phyloP scores from a whole-genome alignment of 163 green algal genomes.

The Chloroidium sp. region DNA sequence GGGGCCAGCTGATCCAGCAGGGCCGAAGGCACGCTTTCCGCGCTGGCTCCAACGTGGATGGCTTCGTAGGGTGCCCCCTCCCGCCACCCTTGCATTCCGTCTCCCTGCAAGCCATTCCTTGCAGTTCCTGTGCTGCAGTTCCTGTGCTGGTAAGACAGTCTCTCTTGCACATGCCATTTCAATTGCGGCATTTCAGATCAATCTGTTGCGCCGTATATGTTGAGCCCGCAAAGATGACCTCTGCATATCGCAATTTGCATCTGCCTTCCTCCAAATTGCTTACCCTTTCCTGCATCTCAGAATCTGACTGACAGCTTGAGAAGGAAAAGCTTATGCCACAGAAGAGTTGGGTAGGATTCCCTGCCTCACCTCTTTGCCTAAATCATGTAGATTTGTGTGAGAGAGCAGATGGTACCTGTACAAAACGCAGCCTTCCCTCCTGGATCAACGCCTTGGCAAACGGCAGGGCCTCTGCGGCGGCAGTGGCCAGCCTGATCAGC shows the following conservation, averaged over 20 bases:
- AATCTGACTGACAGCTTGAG: no score
- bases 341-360: no score
- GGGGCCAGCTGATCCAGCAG: slow-evolving; percentile 57
- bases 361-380: no score
- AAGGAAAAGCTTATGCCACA: no score
- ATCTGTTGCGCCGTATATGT: no score
- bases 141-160: not conserved
- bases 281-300: no score
- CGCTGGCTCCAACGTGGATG: slow-evolving; percentile 74
- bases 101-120: not conserved
- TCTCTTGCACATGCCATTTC: no score
- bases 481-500: not conserved
- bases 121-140: not conserved
- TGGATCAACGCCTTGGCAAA: not conserved
- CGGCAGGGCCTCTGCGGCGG: not conserved
- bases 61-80: slow-evolving; percentile 45
- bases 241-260: no score
- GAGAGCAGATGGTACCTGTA: not conserved
- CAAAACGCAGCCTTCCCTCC: not conserved
- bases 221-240: no score
- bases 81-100: not conserved
- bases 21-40: slow-evolving; percentile 35
- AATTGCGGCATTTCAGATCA: no score
- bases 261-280: no score
- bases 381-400: no score